phyloP scores from a whole-genome alignment of 2,329 filamentous ascomycete species.

The Thermomyces lanuginosus region DNA sequence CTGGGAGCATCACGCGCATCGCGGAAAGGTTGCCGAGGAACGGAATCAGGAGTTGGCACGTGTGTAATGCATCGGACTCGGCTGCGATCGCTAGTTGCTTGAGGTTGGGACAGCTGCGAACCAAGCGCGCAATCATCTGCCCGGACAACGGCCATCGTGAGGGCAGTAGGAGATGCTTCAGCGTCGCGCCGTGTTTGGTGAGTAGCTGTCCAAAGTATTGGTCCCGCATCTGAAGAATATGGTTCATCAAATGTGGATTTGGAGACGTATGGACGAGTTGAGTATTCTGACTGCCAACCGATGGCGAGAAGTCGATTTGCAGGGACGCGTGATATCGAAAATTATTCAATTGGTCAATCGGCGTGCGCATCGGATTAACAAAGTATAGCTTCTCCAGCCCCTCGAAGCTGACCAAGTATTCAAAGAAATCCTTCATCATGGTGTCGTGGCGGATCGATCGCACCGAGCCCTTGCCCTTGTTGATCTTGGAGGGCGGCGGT shows the following conservation, averaged over 20 bases:
- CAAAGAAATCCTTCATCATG: constrained; percentile 28
- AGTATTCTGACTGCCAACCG: constrained; percentile 13
- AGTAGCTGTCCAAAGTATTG: constrained; percentile 37
- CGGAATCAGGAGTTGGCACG: constrained; percentile 23
- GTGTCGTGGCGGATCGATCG: constrained; percentile 36
- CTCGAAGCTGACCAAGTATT: constrained; percentile 26
- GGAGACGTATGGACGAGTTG: too few relatives aligned
- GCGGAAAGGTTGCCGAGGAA: constrained; percentile 25
- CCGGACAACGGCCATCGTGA: constrained; percentile 39
- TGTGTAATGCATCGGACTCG: constrained; percentile 24
- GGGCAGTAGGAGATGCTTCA: constrained; percentile 41
- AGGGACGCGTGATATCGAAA: too few relatives aligned
- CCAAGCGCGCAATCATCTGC: constrained; percentile 33
- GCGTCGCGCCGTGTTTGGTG: constrained; percentile 32
- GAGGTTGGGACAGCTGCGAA: constrained; percentile 39
- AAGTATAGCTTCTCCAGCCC: constrained; percentile 38
- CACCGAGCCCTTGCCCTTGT: constrained; percentile 18
- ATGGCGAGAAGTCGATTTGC: too few relatives aligned
- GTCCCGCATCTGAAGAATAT: constrained; percentile 15
- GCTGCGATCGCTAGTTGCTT: constrained; percentile 42
- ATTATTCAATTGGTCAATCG: constrained; percentile 18
- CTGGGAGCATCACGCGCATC: constrained; percentile 25
- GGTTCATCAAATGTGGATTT: too few relatives aligned
- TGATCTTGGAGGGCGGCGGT: constrained; percentile 13
- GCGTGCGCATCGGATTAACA: constrained; percentile 24